Conservation (phyloP, 2,329 filamentous ascomycete species). For the Mollisiaceae sp. region DNA sequence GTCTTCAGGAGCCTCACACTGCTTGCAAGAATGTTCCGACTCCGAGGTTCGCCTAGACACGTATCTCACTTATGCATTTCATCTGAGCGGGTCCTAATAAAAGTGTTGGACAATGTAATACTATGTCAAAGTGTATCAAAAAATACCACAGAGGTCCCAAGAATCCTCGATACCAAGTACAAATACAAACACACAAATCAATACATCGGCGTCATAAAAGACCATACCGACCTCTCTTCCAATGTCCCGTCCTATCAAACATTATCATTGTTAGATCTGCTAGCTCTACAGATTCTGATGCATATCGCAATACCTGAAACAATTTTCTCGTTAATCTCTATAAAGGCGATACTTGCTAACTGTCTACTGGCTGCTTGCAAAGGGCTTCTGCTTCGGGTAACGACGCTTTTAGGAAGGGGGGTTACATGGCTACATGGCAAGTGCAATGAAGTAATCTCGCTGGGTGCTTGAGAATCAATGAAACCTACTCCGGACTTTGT, state of each 20-base stretch:
- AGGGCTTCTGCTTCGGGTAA: background rate
- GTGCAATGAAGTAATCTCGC: background rate
- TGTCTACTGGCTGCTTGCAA: background rate
- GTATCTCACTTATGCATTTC: no score
- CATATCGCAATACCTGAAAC: slow-evolving; percentile 3
- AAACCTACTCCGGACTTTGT: background rate
- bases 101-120: no score
- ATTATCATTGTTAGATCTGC: no score
- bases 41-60: no score
- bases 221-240: background rate
- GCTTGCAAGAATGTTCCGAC: no score
- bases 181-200: no score
- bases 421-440: background rate
- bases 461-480: background rate
- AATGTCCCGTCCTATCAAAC: no score
- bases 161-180: no score
- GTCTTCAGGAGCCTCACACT: background rate
- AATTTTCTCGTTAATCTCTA: background rate
- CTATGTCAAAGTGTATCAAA: no score
- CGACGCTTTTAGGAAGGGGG: background rate
- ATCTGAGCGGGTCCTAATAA: no score
- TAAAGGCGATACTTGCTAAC: background rate
- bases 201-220: no score
- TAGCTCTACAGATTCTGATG: background rate
- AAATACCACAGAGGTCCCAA: no score